These are phyloP conservation scores for Eutypa lata DNA, from an alignment of 2,329 filamentous ascomycete genomes.

Conservation along the genomic window DNA sequence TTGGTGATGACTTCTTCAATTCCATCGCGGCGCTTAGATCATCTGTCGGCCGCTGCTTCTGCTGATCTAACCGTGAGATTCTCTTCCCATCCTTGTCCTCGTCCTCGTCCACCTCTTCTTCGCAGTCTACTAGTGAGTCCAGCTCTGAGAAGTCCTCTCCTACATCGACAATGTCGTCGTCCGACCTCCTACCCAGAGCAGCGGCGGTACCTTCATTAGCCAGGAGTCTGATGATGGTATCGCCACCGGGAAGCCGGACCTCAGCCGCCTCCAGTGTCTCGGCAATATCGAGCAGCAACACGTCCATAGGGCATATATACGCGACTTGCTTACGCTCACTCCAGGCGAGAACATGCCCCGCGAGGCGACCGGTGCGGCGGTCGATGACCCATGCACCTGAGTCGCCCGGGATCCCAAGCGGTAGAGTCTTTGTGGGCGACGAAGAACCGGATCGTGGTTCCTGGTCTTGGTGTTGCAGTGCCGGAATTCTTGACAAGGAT, in stretches of 20 bases:
- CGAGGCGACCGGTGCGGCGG: slow-evolving; percentile 72
- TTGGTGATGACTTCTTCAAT: neutral
- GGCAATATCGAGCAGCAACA: slow-evolving; percentile 81
- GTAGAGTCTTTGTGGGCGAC: slow-evolving; percentile 14
- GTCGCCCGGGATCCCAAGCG: slow-evolving; percentile 75
- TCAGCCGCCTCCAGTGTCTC: slow-evolving; percentile 68
- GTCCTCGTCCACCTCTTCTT: slow-evolving; percentile 4
- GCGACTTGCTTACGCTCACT: slow-evolving; percentile 76
- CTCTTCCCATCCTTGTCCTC: neutral
- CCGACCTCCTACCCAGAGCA: neutral
- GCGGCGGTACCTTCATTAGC: slow-evolving; percentile 7
- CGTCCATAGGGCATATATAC: slow-evolving; percentile 94
- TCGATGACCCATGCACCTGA: slow-evolving; percentile 92
- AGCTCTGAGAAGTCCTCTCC: slow-evolving; percentile 21
- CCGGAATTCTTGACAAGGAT: slow-evolving; percentile 1
- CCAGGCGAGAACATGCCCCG: slow-evolving; percentile 88
- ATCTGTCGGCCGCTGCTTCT: neutral
- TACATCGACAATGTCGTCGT: slow-evolving; percentile 26
- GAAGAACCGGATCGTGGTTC: neutral
- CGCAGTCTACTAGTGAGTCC: slow-evolving; percentile 23
- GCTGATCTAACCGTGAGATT: neutral
- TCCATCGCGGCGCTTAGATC: neutral
- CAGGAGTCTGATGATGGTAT: slow-evolving; percentile 34
- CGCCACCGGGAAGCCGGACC: slow-evolving; percentile 67
- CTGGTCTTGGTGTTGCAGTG: neutral